Percentiles rank a stretch among this genome's conserved stretches.
phyloP scores from a whole-genome alignment of 202 grass and related monocot genomes.

The Carex sylvatica region DNA sequence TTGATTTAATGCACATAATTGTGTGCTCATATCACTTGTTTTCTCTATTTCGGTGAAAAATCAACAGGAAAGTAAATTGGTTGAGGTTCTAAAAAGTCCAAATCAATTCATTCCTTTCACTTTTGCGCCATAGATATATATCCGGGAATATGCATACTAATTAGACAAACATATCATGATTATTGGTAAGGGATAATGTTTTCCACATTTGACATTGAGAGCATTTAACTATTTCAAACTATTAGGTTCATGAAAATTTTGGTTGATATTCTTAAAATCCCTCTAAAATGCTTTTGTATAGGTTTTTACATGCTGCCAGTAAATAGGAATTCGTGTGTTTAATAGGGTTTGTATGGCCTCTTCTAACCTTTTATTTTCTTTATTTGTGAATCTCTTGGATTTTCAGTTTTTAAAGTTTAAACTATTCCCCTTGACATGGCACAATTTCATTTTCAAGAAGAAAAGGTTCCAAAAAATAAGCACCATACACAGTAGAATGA shows the following conservation, averaged over 20 bases:
- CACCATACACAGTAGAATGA: neutral
- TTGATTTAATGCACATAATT: slow-evolving; percentile 10
- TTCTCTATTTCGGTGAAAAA: neutral
- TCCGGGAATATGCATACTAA: neutral
- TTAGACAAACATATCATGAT: slow-evolving; percentile 4
- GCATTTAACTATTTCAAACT: neutral
- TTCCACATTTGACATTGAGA: neutral
- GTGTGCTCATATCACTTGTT: neutral
- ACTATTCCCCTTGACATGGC: too few relatives aligned
- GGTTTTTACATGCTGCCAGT: neutral
- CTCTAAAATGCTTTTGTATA: neutral
- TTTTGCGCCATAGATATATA: neutral
- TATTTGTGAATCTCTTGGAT: neutral
- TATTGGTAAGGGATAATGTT: slow-evolving; percentile 4
- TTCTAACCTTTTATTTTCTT: neutral
- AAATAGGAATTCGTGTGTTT: neutral
- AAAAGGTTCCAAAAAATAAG: neutral
- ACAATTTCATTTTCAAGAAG: neutral
- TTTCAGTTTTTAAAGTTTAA: neutral
- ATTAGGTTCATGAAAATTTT: too few relatives aligned
- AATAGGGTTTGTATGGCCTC: neutral
- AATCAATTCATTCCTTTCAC: slow-evolving; percentile 16
- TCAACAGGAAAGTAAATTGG: neutral
- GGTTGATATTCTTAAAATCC: neutral
- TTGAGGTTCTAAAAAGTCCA: neutral